phyloP scores from a whole-genome alignment of 352 stramenopile species.

The Phytophthora cryptogea region DNA sequence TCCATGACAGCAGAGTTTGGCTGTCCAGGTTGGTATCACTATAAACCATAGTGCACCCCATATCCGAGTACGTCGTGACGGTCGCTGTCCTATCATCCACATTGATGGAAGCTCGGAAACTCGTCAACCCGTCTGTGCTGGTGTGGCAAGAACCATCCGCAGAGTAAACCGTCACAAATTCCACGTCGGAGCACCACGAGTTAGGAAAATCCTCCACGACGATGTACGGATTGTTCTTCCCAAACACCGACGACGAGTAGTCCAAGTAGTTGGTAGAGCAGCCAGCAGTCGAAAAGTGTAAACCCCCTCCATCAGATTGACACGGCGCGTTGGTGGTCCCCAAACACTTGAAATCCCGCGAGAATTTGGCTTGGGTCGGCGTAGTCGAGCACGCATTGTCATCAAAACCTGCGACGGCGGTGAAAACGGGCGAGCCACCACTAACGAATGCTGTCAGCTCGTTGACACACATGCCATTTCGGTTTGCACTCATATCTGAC shows the following conservation, averaged over 20 bases:
- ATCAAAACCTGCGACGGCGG: background rate
- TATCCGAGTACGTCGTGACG: slow-evolving; percentile 8
- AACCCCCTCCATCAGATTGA: background rate
- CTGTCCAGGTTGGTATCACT: slow-evolving; percentile 11
- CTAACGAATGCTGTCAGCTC: slow-evolving; percentile 8
- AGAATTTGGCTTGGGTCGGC: slow-evolving; percentile 4
- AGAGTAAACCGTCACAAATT: slow-evolving; percentile 6
- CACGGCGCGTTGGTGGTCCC: background rate
- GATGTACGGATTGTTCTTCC: slow-evolving; percentile 6
- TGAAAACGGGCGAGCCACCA: background rate
- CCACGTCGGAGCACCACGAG: slow-evolving; percentile 5
- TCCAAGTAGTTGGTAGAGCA: background rate
- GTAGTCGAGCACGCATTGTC: slow-evolving; percentile 9
- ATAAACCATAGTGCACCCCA: background rate
- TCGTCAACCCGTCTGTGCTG: slow-evolving; percentile 1
- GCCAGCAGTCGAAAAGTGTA: background rate
- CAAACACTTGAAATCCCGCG: slow-evolving; percentile 8
- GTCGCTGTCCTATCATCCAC: slow-evolving; percentile 4
- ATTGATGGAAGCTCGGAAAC: slow-evolving; percentile 8
- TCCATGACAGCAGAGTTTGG: slow-evolving; percentile 2
- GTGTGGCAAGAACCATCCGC: slow-evolving; percentile 11
- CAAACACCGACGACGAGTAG: background rate
- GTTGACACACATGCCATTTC: background rate
- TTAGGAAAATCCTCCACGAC: slow-evolving; percentile 9
- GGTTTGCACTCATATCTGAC: background rate